A percentile compares a stretch with the other conserved stretches of the same genome.
phyloP scores from a whole-genome alignment of 352 stramenopile species.

The Hyaloperonospora arabidopsidis region DNA sequence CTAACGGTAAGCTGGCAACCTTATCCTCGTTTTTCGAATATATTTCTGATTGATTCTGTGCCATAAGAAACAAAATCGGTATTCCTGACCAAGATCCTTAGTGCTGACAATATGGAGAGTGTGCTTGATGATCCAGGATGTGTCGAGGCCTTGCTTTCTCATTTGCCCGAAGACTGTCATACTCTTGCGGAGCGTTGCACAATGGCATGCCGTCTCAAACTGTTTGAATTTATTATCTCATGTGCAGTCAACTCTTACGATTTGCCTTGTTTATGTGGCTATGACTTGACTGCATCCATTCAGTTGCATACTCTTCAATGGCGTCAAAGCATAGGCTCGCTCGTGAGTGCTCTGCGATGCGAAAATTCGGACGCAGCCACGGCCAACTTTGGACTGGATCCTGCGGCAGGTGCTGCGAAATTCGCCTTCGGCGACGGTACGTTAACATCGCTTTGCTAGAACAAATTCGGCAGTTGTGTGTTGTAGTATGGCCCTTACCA shows the following conservation, averaged over 20 bases:
- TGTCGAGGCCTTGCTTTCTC: conserved; percentile 48
- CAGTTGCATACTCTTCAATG: conserved; percentile 80
- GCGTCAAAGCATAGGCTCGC: conserved; percentile 78
- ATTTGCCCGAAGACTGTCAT: conserved; percentile 78
- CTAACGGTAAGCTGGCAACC: conserved; percentile 32
- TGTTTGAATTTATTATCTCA: neutral
- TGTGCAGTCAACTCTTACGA: neutral
- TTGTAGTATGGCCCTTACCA: conserved; percentile 30
- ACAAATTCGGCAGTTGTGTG: neutral
- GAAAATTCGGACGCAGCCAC: conserved; percentile 88
- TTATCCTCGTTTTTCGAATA: neutral
- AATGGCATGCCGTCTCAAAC: conserved; percentile 30
- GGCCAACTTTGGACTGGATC: conserved; percentile 85
- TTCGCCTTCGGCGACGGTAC: conserved; percentile 78
- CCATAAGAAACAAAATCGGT: conserved; percentile 46
- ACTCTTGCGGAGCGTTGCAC: conserved; percentile 62
- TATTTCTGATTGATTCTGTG: neutral
- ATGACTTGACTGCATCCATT: too few species aligned
- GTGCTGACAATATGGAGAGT: conserved; percentile 39
- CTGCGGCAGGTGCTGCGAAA: conserved; percentile 63
- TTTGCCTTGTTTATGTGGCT: neutral
- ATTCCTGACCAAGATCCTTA: conserved; percentile 59
- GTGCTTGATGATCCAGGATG: conserved; percentile 60
- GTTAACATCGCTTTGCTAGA: conserved; percentile 3
- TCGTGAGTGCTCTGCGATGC: conserved; percentile 77